Percentiles rank a stretch among this genome's conserved stretches.
Evolutionary conservation across 176 grass and related monocot species (phyloP).

Genomic region (Tuctoria greenei): DNA sequence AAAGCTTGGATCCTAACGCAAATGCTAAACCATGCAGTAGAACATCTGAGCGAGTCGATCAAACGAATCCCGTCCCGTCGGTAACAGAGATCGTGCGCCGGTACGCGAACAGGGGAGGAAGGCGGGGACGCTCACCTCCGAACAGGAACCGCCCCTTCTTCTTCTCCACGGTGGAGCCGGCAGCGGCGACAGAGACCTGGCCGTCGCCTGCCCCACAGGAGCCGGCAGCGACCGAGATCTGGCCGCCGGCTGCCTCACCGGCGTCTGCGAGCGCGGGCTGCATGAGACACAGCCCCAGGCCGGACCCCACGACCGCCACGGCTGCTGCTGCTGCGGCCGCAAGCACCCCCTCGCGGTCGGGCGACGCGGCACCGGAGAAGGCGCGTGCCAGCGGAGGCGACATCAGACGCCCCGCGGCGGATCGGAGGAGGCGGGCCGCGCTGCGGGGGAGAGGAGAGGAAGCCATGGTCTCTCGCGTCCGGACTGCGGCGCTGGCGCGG

Average conservation of each 20-base stretch:
- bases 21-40: neutral
- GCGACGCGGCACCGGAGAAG: constrained; percentile 23
- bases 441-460: constrained; percentile 17
- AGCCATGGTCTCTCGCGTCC: constrained; percentile 26
- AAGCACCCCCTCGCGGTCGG: constrained; percentile 26
- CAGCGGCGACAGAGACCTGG: constrained; percentile 43
- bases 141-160: constrained; percentile 51
- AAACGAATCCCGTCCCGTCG: neutral
- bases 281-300: constrained; percentile 55
- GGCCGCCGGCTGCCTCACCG: constrained; percentile 19
- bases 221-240: constrained; percentile 49
- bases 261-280: constrained; percentile 50
- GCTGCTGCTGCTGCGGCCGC: constrained; percentile 34
- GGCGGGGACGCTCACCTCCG: constrained; percentile 46
- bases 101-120: neutral
- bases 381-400: neutral
- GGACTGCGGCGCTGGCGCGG: too few species aligned
- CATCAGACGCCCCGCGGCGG: constrained; percentile 29
- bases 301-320: constrained; percentile 53
- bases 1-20: neutral
- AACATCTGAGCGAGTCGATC: neutral
- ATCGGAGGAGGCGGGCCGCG: constrained; percentile 46
- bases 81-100: neutral
- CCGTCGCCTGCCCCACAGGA: constrained; percentile 21
- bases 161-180: neutral